phyloP scores from a whole-genome alignment of 225 moss, liverwort and hornwort genomes.

The Neckera pumila region DNA sequence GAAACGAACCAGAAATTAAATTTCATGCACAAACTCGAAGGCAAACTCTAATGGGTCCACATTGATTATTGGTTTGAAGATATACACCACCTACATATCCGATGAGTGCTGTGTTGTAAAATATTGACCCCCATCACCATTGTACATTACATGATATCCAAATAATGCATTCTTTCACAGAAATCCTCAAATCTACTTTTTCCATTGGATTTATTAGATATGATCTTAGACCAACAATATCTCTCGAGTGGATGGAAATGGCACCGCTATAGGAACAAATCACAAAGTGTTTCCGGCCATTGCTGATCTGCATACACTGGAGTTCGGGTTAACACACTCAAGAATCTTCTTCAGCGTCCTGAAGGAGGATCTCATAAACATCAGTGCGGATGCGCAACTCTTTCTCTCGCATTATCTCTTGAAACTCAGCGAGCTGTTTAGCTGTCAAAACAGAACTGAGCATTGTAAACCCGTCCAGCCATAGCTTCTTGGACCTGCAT shows the following conservation, averaged over 20 bases:
- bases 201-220: background rate
- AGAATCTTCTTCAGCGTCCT: conserved; percentile 44
- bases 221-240: background rate
- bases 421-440: conserved; percentile 90
- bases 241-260: background rate
- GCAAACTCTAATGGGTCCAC: background rate
- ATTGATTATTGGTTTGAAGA: background rate
- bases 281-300: background rate
- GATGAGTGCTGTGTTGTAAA: background rate
- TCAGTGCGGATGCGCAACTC: conserved; percentile 80
- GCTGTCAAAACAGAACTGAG: conserved; percentile 65
- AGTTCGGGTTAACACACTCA: background rate
- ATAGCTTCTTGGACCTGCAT: conserved; percentile 77
- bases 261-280: background rate
- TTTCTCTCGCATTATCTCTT: conserved; percentile 93
- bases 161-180: background rate
- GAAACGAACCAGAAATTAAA: background rate
- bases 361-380: conserved; percentile 89
- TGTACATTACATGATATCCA: background rate
- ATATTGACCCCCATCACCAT: background rate
- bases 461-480: conserved; percentile 91
- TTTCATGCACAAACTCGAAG: background rate
- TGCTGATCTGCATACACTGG: background rate
- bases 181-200: background rate
- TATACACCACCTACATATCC: background rate